Evolutionary conservation across 1,284 basidiomycete species (phyloP).

Genomic region (Heliocybe sulcata): DNA sequence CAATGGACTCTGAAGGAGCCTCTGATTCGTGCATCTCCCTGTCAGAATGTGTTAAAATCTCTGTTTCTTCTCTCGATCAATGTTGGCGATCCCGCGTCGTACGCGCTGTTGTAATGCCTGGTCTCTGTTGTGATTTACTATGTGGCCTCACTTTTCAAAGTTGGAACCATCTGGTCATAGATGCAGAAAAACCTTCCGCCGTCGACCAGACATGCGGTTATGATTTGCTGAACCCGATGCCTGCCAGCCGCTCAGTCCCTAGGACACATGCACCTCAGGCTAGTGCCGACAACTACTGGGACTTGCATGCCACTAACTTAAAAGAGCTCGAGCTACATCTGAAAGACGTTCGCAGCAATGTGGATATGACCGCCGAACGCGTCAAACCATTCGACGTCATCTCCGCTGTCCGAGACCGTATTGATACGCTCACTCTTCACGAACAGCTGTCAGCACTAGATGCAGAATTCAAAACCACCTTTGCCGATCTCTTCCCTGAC

Average conservation of each 20-base stretch:
- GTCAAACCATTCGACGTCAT: not conserved
- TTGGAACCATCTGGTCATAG: slow-evolving; percentile 16
- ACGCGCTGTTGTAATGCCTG: slow-evolving; percentile 8
- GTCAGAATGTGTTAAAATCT: too few relatives aligned
- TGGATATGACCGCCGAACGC: too few relatives aligned
- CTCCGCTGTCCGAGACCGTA: slow-evolving; percentile 7
- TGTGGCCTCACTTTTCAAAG: slow-evolving; percentile 20
- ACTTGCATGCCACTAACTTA: too few relatives aligned
- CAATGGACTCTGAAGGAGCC: too few relatives aligned
- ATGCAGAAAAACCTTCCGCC: slow-evolving; percentile 14
- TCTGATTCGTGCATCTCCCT: too few relatives aligned
- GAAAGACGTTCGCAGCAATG: too few relatives aligned
- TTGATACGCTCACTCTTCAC: slow-evolving; percentile 10
- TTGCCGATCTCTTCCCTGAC: slow-evolving; percentile 10
- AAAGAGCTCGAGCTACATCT: too few relatives aligned
- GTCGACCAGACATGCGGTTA: slow-evolving; percentile 14
- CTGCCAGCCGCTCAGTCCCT: too few relatives aligned
- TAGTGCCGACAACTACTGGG: too few relatives aligned
- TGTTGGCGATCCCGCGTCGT: slow-evolving; percentile 7
- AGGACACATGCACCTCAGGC: too few relatives aligned
- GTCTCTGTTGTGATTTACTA: slow-evolving; percentile 16
- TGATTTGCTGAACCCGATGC: too few relatives aligned
- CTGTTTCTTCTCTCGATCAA: not conserved
- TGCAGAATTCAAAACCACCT: slow-evolving; percentile 9
- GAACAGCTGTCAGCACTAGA: slow-evolving; percentile 6